Conservation (phyloP, 441 rosid species). For the Arabidopsis lyrata region DNA sequence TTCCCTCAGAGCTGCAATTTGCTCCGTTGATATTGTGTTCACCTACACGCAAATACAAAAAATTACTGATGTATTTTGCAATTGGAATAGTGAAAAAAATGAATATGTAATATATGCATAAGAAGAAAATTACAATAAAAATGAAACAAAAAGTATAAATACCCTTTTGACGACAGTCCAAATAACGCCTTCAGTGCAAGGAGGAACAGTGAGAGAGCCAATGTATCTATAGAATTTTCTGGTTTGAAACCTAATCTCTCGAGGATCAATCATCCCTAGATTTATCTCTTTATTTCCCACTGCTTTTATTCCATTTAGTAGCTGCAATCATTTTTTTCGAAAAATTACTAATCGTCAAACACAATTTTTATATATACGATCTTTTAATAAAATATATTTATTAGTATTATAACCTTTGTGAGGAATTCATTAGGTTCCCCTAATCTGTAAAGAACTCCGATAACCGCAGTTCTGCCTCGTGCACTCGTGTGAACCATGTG, state of each 20-base stretch:
- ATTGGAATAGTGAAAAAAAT: not conserved
- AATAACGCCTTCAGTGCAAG: slow-evolving; percentile 72
- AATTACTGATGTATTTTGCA: too few relatives aligned
- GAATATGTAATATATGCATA: not conserved
- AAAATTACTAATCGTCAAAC: not conserved
- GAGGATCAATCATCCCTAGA: slow-evolving; percentile 59
- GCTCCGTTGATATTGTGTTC: slow-evolving; percentile 63
- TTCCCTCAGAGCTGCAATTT: slow-evolving; percentile 51
- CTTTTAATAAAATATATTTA: not conserved
- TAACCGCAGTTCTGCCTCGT: slow-evolving; percentile 49
- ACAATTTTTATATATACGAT: not conserved
- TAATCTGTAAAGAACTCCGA: slow-evolving; percentile 57
- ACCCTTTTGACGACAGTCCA: slow-evolving; percentile 67
- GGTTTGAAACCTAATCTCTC: slow-evolving; percentile 50
- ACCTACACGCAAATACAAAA: slow-evolving; percentile 45
- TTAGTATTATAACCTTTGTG: slow-evolving; percentile 43
- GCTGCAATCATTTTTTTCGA: slow-evolving; percentile 40
- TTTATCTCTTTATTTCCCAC: slow-evolving; percentile 45
- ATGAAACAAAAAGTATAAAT: not conserved
- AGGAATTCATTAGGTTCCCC: slow-evolving; percentile 66
- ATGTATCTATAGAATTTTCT: slow-evolving; percentile 65
- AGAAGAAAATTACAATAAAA: not conserved
- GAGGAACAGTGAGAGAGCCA: slow-evolving; percentile 77
- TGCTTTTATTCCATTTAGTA: slow-evolving; percentile 50
- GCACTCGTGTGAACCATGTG: slow-evolving; percentile 63